phyloP scores from a whole-genome alignment of 2,329 filamentous ascomycete genomes.

The Aspergillus sp. region DNA sequence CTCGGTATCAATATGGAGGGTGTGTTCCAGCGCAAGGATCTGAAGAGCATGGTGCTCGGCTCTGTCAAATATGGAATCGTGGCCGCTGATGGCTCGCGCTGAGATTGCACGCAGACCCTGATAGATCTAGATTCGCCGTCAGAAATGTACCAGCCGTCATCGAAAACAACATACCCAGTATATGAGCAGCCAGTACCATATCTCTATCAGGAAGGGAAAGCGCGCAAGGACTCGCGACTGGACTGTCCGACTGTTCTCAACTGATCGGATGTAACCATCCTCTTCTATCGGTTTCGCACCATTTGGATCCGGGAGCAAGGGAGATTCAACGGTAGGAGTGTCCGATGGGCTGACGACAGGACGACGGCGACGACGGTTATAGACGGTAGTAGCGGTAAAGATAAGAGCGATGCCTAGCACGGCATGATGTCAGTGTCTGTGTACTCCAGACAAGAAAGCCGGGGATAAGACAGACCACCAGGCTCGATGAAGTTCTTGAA shows the following conservation, averaged over 20 bases:
- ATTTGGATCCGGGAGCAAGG: conserved; percentile 11
- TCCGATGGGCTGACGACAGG: background rate
- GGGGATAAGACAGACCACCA: conserved; percentile 13
- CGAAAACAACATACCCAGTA: conserved; percentile 27
- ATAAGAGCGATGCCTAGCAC: conserved; percentile 13
- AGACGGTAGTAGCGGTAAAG: conserved; percentile 16
- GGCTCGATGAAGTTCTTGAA: conserved; percentile 18
- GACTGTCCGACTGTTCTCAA: conserved; percentile 12
- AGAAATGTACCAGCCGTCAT: background rate
- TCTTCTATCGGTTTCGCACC: conserved; percentile 1
- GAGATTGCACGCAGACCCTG: conserved; percentile 47
- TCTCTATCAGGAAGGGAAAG: conserved; percentile 33
- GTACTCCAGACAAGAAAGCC: background rate
- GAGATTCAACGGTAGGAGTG: conserved; percentile 14
- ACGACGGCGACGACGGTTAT: conserved; percentile 14
- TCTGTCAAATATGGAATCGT: conserved; percentile 38
- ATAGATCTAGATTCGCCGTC: conserved; percentile 32
- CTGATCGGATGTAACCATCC: background rate
- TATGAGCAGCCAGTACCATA: conserved; percentile 34
- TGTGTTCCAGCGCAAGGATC: conserved; percentile 41
- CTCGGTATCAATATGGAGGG: conserved; percentile 43
- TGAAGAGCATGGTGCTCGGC: conserved; percentile 44
- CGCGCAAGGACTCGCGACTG: conserved; percentile 24
- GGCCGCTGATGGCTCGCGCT: conserved; percentile 41
- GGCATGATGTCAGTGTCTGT: background rate